Evolutionary conservation across 805 yeast genomes (phyloP).

Genomic region (Kodamaea kaohsiungensis): DNA sequence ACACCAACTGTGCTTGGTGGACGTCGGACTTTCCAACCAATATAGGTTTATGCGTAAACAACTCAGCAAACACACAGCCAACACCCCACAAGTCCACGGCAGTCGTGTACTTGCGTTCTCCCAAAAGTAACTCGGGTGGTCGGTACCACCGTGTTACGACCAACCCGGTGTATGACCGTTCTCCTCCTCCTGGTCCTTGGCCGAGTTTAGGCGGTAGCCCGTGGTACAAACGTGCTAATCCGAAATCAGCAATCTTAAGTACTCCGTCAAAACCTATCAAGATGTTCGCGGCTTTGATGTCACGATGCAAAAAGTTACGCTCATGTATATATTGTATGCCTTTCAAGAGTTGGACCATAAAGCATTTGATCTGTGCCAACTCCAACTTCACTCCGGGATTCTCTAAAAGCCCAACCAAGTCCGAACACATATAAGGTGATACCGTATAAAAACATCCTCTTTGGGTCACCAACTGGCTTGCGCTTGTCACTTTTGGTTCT

Average conservation of each 20-base stretch:
- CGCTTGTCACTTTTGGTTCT: slow-evolving; percentile 29
- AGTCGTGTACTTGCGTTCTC: slow-evolving; percentile 84
- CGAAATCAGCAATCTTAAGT: slow-evolving; percentile 93
- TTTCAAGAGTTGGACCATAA: slow-evolving; percentile 71
- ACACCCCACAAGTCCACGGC: slow-evolving; percentile 98
- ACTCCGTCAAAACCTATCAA: slow-evolving; percentile 74
- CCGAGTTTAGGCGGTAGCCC: slow-evolving; percentile 59
- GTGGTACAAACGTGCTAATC: slow-evolving; percentile 76
- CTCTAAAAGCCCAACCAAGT: slow-evolving; percentile 84
- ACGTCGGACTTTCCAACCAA: slow-evolving; percentile 82
- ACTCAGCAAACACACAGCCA: slow-evolving; percentile 94
- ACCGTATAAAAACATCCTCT: slow-evolving; percentile 75
- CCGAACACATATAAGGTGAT: slow-evolving; percentile 89
- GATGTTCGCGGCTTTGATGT: slow-evolving; percentile 95
- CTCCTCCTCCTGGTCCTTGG: slow-evolving; percentile 60
- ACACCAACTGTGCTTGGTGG: slow-evolving; percentile 83
- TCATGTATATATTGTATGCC: slow-evolving; percentile 84
- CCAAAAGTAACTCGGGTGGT: slow-evolving; percentile 89
- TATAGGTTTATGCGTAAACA: slow-evolving; percentile 79
- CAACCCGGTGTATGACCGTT: slow-evolving; percentile 52
- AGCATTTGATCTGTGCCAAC: slow-evolving; percentile 75
- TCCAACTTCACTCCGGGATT: slow-evolving; percentile 67
- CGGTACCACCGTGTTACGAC: slow-evolving; percentile 98
- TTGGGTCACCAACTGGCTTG: slow-evolving; percentile 36
- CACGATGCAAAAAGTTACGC: slow-evolving; percentile 69